Evolutionary conservation across 768 basidiomycete genomes (phyloP).

Genomic region (Fomitopsis pulvina): DNA sequence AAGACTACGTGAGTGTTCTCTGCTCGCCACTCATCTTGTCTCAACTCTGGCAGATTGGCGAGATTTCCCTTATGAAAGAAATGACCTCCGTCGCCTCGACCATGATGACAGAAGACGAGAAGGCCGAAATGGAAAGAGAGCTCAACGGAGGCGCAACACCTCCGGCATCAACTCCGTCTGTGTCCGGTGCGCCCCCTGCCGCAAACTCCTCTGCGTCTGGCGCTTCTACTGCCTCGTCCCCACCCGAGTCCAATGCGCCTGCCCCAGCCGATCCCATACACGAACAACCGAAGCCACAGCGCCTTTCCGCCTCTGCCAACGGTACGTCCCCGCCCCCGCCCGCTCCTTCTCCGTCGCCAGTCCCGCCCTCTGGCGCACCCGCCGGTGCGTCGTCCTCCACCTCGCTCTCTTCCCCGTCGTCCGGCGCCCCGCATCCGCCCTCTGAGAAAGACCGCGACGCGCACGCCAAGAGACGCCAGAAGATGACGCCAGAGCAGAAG

Average conservation of each 20-base stretch:
- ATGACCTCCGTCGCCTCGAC: conserved; percentile 81
- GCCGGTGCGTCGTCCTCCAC: conserved; percentile 2
- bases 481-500: conserved; percentile 75
- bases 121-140: conserved; percentile 76
- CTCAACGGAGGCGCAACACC: conserved; percentile 39
- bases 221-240: conserved; percentile 3
- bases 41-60: conserved; percentile 67
- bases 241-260: neutral
- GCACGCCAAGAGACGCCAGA: conserved; percentile 35
- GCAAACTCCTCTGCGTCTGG: no score
- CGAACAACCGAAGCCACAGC: neutral
- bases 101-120: conserved; percentile 91
- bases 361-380: neutral
- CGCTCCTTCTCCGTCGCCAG: conserved; percentile 1
- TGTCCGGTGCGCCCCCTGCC: conserved; percentile 16
- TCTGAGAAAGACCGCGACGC: conserved; percentile 30
- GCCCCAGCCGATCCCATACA: conserved; percentile 2
- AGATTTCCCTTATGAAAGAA: conserved; percentile 93
- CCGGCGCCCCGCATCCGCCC: conserved; percentile 10
- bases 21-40: neutral
- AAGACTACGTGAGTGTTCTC: conserved; percentile 66
- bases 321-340: neutral
- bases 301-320: neutral
- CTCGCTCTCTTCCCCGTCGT: conserved; percentile 19
- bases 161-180: conserved; percentile 19